Base-by-base conservation (phyloP, 2,329 filamentous ascomycete species). In the Periconia sp. region DNA sequence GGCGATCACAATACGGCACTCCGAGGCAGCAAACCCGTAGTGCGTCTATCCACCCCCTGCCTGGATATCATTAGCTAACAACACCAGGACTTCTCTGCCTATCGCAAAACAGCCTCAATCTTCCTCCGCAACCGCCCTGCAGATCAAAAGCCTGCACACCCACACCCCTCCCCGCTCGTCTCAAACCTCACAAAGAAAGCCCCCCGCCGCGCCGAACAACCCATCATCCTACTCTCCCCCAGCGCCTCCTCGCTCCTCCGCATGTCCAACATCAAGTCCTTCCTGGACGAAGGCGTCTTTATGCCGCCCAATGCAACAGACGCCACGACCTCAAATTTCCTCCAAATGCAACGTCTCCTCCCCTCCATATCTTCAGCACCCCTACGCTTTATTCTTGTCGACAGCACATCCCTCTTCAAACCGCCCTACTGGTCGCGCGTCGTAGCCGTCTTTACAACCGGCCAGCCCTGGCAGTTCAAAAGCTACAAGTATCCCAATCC, bases 381-480 rank as follows among this genome's bases (percentile, higher is more conserved):
- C 1, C 84, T 94, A 63, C 89, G 92, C 33, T 99, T 99, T 77
- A 95, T 97, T 65, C 84, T 99, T 26, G 92, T 97, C 40, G 94
- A 99, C 69, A 87, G 86, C 13, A 88, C 92, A 0, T 87, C 95
- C 65, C 88, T 94, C 69, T 99, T 99, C 81, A 95, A 96, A 70
- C 94, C 94, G 0, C 92, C 97, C 66, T 96, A 97, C 77, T 99
- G 94, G 94, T 86, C 86, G 61, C 86, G 92, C 37, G 88, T 99
- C 5, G 94, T 96, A 2, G 94, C 89, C 10, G 92, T 99, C 43
- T 97, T 99, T 74, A 99, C 94, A 0, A 99, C 94, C 0, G 94
- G 94, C 23, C 94, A 99, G 74, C 85, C 87, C 8, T 99, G 94
- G 94, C 94, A 99, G 73, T 99, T 99, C 76, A 96, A 96, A 74